These are phyloP conservation scores for Trifolium pratense DNA, from an alignment of 306 rosid genomes.

Conservation along the genomic window DNA sequence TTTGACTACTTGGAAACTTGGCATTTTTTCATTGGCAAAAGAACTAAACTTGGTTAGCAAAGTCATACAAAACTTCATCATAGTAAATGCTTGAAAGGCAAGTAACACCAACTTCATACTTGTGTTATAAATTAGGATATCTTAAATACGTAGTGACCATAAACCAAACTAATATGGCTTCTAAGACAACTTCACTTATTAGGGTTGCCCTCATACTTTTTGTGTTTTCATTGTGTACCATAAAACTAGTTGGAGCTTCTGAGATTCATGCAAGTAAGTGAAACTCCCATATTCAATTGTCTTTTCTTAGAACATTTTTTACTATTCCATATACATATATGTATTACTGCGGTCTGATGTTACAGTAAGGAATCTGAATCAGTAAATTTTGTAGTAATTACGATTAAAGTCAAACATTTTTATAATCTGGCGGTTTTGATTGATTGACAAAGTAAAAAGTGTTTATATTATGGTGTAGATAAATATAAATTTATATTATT, in stretches of 20 bases:
- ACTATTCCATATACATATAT: not conserved
- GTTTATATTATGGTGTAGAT: too few relatives aligned
- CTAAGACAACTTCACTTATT: constrained; percentile 1
- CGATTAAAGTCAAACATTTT: too few relatives aligned
- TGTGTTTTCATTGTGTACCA: not conserved
- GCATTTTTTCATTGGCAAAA: not conserved
- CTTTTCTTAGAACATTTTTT: not conserved
- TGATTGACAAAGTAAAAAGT: too few relatives aligned
- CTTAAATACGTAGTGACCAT: not conserved
- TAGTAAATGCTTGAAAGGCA: not conserved
- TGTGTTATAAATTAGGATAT: constrained; percentile 25
- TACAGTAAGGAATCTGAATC: too few relatives aligned
- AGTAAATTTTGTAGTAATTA: too few relatives aligned
- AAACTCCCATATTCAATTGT: not conserved
- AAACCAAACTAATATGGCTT: constrained; percentile 34
- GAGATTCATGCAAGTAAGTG: constrained; percentile 28
- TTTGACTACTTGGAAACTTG: too few relatives aligned
- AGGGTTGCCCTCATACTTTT: constrained; percentile 15
- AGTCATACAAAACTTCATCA: not conserved
- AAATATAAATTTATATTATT: not conserved
- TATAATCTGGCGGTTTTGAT: too few relatives aligned
- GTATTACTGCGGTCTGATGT: too few relatives aligned
- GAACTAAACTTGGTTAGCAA: not conserved
- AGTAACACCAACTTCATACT: not conserved
- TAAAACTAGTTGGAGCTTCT: not conserved